These are phyloP conservation scores for Aspergillus brasiliensis DNA, from an alignment of 2,329 filamentous ascomycete genomes.

Conservation along the genomic window DNA sequence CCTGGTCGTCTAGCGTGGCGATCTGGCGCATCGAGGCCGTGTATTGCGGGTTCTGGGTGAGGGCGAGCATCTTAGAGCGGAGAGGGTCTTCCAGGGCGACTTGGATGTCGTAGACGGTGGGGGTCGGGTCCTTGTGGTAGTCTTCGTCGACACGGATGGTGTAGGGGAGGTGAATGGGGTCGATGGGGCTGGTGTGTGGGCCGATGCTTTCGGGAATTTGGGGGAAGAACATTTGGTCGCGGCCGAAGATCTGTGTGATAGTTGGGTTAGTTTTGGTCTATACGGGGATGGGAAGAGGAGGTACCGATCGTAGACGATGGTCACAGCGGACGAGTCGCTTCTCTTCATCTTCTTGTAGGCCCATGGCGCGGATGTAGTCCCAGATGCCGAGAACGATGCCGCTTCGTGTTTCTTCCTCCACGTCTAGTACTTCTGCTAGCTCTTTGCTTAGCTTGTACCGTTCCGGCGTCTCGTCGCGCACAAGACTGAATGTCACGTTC, in stretches of 20 bases:
- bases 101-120: constrained; percentile 87
- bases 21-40: constrained; percentile 75
- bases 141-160: constrained; percentile 90
- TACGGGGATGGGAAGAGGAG: constrained; percentile 38
- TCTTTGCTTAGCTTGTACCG: constrained; percentile 77
- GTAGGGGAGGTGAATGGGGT: constrained; percentile 82
- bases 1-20: constrained; percentile 75
- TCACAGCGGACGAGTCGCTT: constrained; percentile 92
- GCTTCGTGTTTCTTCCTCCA: constrained; percentile 80
- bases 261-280: neutral
- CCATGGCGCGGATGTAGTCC: constrained; percentile 88
- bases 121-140: constrained; percentile 72
- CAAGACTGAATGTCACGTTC: constrained; percentile 86
- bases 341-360: constrained; percentile 91
- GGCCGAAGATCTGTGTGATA: constrained; percentile 64
- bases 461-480: constrained; percentile 82
- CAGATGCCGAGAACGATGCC: constrained; percentile 89
- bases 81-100: constrained; percentile 84
- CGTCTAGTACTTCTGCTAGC: constrained; percentile 82
- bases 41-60: constrained; percentile 71
- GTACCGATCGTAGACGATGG: constrained; percentile 73
- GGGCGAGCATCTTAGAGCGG: constrained; percentile 64
- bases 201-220: constrained; percentile 78
- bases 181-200: constrained; percentile 74
- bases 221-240: constrained; percentile 81